Evolutionary conservation across 1,284 basidiomycete species (phyloP).

Genomic region (Rhodotorula glutinis): DNA sequence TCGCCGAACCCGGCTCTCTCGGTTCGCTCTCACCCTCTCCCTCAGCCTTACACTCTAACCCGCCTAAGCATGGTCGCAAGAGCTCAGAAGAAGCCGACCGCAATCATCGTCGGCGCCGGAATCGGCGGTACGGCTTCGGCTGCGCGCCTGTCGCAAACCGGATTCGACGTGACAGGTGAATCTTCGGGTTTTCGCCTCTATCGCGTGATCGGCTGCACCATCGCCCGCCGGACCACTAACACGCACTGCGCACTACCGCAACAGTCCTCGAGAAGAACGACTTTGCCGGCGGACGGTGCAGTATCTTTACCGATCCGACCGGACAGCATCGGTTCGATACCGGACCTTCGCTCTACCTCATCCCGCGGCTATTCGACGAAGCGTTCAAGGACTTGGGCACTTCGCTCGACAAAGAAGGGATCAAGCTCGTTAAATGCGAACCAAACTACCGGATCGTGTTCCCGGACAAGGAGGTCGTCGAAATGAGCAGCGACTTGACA

Average conservation of each 20-base stretch:
- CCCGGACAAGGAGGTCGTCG: conserved; percentile 52
- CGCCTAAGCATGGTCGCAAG: neutral
- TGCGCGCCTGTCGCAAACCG: conserved; percentile 52
- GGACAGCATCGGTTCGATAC: conserved; percentile 34
- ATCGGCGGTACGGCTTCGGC: conserved; percentile 54
- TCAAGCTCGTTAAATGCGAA: conserved; percentile 52
- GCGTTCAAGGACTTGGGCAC: conserved; percentile 54
- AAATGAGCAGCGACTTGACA: conserved; percentile 52
- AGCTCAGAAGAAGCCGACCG: conserved; percentile 16
- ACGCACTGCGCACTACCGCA: neutral
- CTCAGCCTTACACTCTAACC: neutral
- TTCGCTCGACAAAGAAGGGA: conserved; percentile 49
- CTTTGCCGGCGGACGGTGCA: conserved; percentile 55
- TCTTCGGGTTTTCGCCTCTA: conserved; percentile 17
- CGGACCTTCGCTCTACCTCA: conserved; percentile 43
- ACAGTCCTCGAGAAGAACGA: conserved; percentile 47
- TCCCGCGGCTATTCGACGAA: conserved; percentile 54
- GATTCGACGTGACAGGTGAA: conserved; percentile 51
- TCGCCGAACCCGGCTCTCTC: neutral
- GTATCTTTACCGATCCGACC: conserved; percentile 52
- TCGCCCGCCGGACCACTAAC: neutral
- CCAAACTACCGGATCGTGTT: conserved; percentile 54
- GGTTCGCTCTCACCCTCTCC: neutral
- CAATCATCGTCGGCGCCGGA: conserved; percentile 51
- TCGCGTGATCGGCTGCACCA: neutral